Conservation (phyloP, 2,329 filamentous ascomycete genomes). For the Aureobasidium sp. region DNA sequence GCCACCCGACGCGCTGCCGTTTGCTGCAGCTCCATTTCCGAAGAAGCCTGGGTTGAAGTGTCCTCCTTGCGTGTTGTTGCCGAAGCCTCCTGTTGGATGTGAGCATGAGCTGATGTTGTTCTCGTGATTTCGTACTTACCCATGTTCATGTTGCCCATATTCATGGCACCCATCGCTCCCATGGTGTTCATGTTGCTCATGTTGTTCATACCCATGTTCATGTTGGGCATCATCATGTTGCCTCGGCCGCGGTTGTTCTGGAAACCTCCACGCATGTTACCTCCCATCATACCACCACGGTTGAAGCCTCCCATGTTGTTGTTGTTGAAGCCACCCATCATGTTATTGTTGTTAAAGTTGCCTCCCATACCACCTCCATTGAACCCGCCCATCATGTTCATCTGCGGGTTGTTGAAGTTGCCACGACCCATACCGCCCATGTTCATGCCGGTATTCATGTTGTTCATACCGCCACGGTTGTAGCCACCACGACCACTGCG, state of each 20-base stretch:
- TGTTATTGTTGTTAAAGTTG: constrained; percentile 26
- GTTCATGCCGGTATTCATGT: constrained; percentile 15
- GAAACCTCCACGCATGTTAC: constrained; percentile 34
- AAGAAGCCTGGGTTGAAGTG: constrained; percentile 72
- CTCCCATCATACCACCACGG: constrained; percentile 47
- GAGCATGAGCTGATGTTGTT: neutral
- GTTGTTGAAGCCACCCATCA: constrained; percentile 33
- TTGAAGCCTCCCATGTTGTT: constrained; percentile 45
- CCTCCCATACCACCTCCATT: constrained; percentile 28
- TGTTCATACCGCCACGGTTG: constrained; percentile 20
- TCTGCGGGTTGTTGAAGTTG: constrained; percentile 14
- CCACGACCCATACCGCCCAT: constrained; percentile 16
- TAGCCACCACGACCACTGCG: constrained; percentile 24
- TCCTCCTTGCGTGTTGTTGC: constrained; percentile 52
- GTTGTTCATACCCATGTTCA: constrained; percentile 16
- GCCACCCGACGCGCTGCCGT: constrained; percentile 17
- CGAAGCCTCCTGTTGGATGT: constrained; percentile 47
- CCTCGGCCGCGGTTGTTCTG: constrained; percentile 9
- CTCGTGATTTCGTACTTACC: constrained; percentile 22
- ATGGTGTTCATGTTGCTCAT: constrained; percentile 28
- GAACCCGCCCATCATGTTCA: constrained; percentile 16
- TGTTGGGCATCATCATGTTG: constrained; percentile 19
- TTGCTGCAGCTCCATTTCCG: constrained; percentile 17
- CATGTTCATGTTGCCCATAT: constrained; percentile 38
- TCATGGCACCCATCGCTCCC: constrained; percentile 31